Evolutionary conservation across 306 rosid genomes (phyloP), one percentile per base, ranked within the genome.

Genomic region (Sphenostylis stenocarpa): DNA sequence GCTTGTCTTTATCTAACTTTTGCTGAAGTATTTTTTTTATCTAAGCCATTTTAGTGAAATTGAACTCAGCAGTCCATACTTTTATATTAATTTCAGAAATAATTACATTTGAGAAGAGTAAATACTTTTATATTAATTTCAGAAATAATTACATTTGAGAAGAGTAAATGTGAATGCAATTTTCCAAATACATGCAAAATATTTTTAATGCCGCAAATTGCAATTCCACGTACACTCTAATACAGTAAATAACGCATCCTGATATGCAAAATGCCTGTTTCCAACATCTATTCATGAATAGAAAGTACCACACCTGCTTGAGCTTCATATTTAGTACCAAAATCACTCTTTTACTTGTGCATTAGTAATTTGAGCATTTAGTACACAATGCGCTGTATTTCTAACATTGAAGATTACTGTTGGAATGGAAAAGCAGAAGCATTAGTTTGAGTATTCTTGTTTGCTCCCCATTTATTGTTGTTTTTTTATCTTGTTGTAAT

Each of bases 1-100:
- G 57, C 45, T 57, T 70, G 48, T 83, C 44, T 55, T 82, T 70
- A 51, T 47, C 56, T 16, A 21, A 53, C 4, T 76, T 45, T 16
- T 36, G 4, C 75, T 52, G 49, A 39, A 45, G 12, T 6, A 51
- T 1, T 12, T 29, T 6, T 48, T 84, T 70, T 68, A 28, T 67
- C 26, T 1, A 16, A 14, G 19, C 19, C 24, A 17, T 8, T 24
- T 11, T 0, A 58, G 8, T 26, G 20, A 58, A 58, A 58, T 28
- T 29, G 33, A 33, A 55, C 8, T 11, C n/a, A 55, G 34, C 7
- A 1, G 33, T 33, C n/a, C 31, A 23, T 55, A 23, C 24, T 1
- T 55, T 23, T 55, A 6, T 51, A 3, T 55, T 7, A 8, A 49
- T 15, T 58, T 58, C 12, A 58, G 65, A 58, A 58, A 26, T 57